Evolutionary conservation across 192 early-diverging fungal species (phyloP).

Genomic region (Umbelopsis ramanniana): DNA sequence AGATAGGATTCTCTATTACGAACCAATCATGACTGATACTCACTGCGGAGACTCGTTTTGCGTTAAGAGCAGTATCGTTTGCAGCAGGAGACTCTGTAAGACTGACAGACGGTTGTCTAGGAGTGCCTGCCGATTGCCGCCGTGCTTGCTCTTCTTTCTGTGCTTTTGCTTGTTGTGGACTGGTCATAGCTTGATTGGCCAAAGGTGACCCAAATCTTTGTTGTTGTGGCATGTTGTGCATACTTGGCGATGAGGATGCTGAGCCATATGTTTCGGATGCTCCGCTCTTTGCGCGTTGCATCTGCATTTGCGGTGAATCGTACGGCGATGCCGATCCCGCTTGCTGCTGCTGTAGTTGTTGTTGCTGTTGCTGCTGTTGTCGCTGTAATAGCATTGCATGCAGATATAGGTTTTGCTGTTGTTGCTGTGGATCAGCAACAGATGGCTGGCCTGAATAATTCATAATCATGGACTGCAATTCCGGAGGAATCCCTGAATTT

Average conservation of each 20-base stretch:
- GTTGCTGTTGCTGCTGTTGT: slow-evolving; percentile 24
- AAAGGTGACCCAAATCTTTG: slow-evolving; percentile 16
- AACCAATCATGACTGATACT: neutral
- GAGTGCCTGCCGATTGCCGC: neutral
- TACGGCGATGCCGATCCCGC: neutral
- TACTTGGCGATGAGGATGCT: slow-evolving; percentile 14
- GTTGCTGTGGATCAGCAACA: slow-evolving; percentile 8
- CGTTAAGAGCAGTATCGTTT: slow-evolving; percentile 23
- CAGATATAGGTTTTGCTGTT: slow-evolving; percentile 12
- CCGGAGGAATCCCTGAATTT: slow-evolving; percentile 5
- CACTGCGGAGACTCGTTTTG: slow-evolving; percentile 37
- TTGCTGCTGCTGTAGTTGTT: slow-evolving; percentile 25
- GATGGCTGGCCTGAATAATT: slow-evolving; percentile 16
- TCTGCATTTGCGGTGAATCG: slow-evolving; percentile 4
- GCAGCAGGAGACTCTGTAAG: neutral
- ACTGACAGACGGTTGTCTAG: neutral
- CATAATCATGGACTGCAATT: slow-evolving; percentile 20
- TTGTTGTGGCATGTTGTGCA: slow-evolving; percentile 3
- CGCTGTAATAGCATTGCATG: slow-evolving; percentile 20
- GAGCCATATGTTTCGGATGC: slow-evolving; percentile 9
- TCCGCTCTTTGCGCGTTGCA: slow-evolving; percentile 7
- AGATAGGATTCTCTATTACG: no score
- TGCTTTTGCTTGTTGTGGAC: slow-evolving; percentile 21
- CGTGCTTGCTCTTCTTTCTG: neutral
- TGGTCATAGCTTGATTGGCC: neutral